phyloP scores from a whole-genome alignment of 2,329 filamentous ascomycete genomes.

The Chrysoporthe deuterocubensis region DNA sequence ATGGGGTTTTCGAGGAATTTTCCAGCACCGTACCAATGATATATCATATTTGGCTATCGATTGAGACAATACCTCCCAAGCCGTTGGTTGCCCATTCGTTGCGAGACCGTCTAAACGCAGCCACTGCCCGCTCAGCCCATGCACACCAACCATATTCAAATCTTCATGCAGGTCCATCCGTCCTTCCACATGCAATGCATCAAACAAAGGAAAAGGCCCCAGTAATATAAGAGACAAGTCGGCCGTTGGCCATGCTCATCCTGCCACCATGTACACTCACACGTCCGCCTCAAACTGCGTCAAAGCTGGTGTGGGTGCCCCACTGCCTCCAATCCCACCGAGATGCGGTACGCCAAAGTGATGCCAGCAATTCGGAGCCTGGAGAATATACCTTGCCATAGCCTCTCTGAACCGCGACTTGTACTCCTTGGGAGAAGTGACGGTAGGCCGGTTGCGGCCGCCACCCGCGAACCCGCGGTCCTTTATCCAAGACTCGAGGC shows the following conservation, averaged over 20 bases:
- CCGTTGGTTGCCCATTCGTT: not conserved
- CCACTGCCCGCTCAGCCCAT: not conserved
- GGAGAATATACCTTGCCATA: constrained; percentile 83
- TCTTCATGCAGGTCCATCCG: not conserved
- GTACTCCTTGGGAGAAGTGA: constrained; percentile 97
- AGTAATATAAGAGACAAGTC: not conserved
- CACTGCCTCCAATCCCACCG: constrained; percentile 25
- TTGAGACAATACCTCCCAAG: not conserved
- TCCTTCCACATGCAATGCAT: not conserved
- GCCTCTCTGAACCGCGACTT: constrained; percentile 94
- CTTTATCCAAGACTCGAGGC: constrained; percentile 99
- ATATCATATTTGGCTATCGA: not conserved
- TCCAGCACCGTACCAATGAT: not conserved
- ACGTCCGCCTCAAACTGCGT: constrained; percentile 13
- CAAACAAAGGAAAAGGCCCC: not conserved
- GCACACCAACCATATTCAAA: not conserved
- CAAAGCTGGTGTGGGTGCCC: not conserved
- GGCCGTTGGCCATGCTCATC: not conserved
- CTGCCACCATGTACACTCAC: not conserved
- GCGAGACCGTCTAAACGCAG: constrained; percentile 6
- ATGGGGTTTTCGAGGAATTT: not conserved
- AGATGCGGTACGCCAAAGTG: constrained; percentile 55
- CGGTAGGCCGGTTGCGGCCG: constrained; percentile 83
- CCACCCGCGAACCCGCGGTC: constrained; percentile 83
- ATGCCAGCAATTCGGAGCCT: constrained; percentile 78